Conservation (phyloP, 441 rosid genomes). For the Raphanus hybrid region DNA sequence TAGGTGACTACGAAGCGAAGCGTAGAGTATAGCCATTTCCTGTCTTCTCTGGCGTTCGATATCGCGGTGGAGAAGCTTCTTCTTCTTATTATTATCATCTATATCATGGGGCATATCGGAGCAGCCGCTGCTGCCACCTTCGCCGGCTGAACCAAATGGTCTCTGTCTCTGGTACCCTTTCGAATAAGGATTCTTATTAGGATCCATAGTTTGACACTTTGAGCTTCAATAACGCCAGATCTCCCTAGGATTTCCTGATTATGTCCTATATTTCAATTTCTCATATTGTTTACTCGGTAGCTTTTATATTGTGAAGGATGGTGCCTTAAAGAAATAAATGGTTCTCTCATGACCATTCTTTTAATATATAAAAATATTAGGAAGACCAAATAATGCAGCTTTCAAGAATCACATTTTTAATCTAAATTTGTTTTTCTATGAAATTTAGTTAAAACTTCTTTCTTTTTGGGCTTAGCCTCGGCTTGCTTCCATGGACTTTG, state of each 20-base stretch:
- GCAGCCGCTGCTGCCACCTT: constrained; percentile 31
- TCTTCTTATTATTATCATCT: constrained; percentile 41
- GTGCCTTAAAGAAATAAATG: constrained; percentile 40
- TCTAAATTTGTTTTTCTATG: neutral
- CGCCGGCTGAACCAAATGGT: constrained; percentile 30
- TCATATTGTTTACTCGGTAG: constrained; percentile 18
- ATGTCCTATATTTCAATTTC: constrained; percentile 17
- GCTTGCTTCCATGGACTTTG: too few species aligned
- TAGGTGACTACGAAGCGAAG: constrained; percentile 71
- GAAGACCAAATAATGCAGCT: constrained; percentile 43
- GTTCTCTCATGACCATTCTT: constrained; percentile 20
- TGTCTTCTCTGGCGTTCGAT: constrained; percentile 79
- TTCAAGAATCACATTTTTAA: constrained; percentile 3
- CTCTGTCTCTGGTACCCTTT: constrained; percentile 35
- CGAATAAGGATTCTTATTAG: constrained; percentile 29
- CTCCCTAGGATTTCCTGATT: constrained; percentile 38
- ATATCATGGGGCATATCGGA: constrained; percentile 19
- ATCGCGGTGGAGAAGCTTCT: constrained; percentile 73
- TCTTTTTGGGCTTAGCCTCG: neutral
- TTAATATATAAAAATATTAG: constrained; percentile 17
- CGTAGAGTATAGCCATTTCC: constrained; percentile 74
- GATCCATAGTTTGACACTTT: constrained; percentile 41
- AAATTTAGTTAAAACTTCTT: neutral
- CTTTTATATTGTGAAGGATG: constrained; percentile 20
- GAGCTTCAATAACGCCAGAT: constrained; percentile 41